Evolutionary conservation across 495 filamentous ascomycete genomes (phyloP).

Genomic region (Xanthoparmelia taractica): DNA sequence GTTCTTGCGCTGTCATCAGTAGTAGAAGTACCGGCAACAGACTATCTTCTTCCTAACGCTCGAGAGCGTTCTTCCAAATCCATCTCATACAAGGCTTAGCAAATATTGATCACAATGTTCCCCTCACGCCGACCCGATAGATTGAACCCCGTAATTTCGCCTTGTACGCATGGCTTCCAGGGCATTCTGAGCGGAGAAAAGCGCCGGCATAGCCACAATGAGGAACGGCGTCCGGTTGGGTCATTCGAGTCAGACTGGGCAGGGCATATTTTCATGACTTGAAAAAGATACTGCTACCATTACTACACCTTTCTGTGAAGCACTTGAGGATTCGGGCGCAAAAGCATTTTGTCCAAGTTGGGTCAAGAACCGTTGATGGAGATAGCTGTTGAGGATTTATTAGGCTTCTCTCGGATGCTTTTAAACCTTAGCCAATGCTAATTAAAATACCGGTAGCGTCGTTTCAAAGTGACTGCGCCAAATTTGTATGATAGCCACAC

Average conservation of each 20-base stretch:
- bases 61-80: background rate
- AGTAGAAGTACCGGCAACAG: background rate
- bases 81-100: background rate
- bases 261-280: no score
- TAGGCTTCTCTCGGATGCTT: background rate
- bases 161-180: background rate
- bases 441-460: no score
- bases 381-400: background rate
- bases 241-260: no score
- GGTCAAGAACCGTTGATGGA: background rate
- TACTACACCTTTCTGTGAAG: constrained; percentile 1
- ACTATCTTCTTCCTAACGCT: background rate
- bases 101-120: no score
- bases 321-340: background rate
- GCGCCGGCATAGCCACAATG: constrained; percentile 1
- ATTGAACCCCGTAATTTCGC: no score
- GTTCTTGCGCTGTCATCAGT: background rate
- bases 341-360: background rate
- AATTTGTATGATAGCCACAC: no score
- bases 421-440: no score
- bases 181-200: background rate
- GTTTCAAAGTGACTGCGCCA: no score
- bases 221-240: background rate
- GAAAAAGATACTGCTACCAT: background rate
- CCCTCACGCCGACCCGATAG: no score